A percentile compares a stretch with the other conserved stretches of the same genome.
These are phyloP conservation scores for Cystofilobasidium macerans DNA, from an alignment of 768 basidiomycete genomes.

Conservation along the genomic window DNA sequence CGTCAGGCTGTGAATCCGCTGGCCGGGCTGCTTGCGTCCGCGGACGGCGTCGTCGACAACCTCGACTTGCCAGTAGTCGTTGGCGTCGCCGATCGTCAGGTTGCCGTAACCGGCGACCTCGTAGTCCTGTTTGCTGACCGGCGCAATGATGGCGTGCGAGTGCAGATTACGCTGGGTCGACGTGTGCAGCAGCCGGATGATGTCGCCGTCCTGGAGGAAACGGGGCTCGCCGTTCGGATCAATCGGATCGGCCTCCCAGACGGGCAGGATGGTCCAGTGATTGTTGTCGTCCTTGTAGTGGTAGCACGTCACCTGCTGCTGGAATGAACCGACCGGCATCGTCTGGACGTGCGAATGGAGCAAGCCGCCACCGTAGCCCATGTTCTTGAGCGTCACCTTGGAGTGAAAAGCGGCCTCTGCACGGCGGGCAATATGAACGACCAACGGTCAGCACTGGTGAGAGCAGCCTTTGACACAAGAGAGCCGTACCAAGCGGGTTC, in stretches of 20 bases:
- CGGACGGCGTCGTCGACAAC: slow-evolving; percentile 76
- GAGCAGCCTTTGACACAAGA: no score
- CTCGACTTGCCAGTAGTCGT: slow-evolving; percentile 87
- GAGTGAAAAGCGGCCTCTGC: slow-evolving; percentile 82
- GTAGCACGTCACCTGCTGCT: slow-evolving; percentile 97
- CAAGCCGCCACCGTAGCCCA: slow-evolving; percentile 94
- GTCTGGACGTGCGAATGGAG: slow-evolving; percentile 95
- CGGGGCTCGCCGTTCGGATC: slow-evolving; percentile 44
- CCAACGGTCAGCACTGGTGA: background rate
- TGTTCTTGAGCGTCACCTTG: slow-evolving; percentile 84
- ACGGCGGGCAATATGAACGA: background rate
- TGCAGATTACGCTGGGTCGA: slow-evolving; percentile 84
- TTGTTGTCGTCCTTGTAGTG: slow-evolving; percentile 99
- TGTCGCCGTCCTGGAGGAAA: slow-evolving; percentile 64
- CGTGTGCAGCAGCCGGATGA: slow-evolving; percentile 66
- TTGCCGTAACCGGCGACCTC: slow-evolving; percentile 96
- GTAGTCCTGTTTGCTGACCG: slow-evolving; percentile 73
- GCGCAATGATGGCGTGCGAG: slow-evolving; percentile 77
- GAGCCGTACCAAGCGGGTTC: slow-evolving; percentile 68
- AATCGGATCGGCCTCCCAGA: slow-evolving; percentile 66
- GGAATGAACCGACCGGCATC: slow-evolving; percentile 77
- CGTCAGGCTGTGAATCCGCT: slow-evolving; percentile 75
- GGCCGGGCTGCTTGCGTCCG: slow-evolving; percentile 45
- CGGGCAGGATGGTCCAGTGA: slow-evolving; percentile 68
- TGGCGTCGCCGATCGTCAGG: slow-evolving; percentile 66